Conservation (phyloP, 345 rosid species). For the Heritiera littoralis region DNA sequence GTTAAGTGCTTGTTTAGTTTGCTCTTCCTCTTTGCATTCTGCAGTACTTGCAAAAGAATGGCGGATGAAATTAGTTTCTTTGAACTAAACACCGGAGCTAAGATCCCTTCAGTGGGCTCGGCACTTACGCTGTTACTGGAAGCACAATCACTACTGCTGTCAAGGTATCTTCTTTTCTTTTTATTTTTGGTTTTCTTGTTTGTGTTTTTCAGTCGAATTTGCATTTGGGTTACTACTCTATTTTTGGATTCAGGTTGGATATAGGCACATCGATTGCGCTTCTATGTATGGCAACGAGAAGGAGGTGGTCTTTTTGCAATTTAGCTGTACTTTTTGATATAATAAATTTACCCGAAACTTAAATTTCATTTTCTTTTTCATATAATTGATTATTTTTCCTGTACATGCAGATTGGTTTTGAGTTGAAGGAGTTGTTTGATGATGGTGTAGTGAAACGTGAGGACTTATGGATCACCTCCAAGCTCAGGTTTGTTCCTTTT, state of each 20-base stretch:
- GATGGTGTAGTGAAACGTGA: conserved; percentile 78
- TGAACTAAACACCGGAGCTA: conserved; percentile 64
- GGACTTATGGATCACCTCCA: conserved; percentile 69
- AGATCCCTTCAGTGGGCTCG: conserved; percentile 66
- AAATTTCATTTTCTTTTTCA: not conserved
- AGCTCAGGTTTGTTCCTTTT: conserved; percentile 53
- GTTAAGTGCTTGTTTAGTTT: not conserved
- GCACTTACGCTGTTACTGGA: conserved; percentile 57
- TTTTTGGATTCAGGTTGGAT: conserved; percentile 56
- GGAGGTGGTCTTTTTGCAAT: conserved; percentile 52
- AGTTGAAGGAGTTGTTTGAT: conserved; percentile 55
- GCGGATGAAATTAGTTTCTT: conserved; percentile 46
- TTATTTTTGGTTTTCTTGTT: not conserved
- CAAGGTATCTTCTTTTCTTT: conserved; percentile 33
- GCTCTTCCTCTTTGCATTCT: not conserved
- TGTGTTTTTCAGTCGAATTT: not conserved
- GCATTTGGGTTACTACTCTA: not conserved
- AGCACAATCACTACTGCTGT: conserved; percentile 31
- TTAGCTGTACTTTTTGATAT: conserved; percentile 17
- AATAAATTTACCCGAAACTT: not conserved
- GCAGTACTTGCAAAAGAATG: conserved; percentile 35
- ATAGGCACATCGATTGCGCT: conserved; percentile 85
- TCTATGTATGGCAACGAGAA: conserved; percentile 57
- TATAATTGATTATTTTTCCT: not conserved
- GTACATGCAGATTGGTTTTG: conserved; percentile 57